Evolutionary conservation across 768 basidiomycete species (phyloP), one percentile per base, ranked within the genome.

Genomic region (Tricholoma hemisulphureum): DNA sequence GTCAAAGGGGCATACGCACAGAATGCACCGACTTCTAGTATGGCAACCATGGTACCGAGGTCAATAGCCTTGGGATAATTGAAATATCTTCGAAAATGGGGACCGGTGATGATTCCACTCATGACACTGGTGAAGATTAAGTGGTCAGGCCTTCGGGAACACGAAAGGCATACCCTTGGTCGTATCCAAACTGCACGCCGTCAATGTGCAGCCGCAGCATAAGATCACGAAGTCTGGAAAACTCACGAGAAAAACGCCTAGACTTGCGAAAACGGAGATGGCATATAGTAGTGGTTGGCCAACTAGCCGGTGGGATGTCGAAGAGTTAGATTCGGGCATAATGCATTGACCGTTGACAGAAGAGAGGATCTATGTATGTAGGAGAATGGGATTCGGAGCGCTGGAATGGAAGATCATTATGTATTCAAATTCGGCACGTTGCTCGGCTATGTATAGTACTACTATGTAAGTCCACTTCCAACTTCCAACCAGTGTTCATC

Each of bases 31-130:
- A 98, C 81, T 73, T 98, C 94, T 31, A 96, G 76, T 5, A 95
- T 88, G n/a, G 95, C 92, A 37, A 97, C 94, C 89, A 98, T 94
- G 18, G 91, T 93, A n/a, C 93, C 95, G 21, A 94, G 72, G 65
- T 89, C 83, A 51, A 89, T 73, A 0, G 88, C 78, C 14, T 81
- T 81, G 16, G 93, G 95, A 18, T 86, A 81, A 58, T 90, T 76
- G 77, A 98, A 95, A 74, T 83, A 95, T 54, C 86, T 83, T 62
- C 79, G 83, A 73, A 93, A 93, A 71, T 92, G 82, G 20, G 88
- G 88, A 0, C 89, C 89, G 24, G 88, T 97, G 71, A 98, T 95
- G 62, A 97, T 86, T 26, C 94, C 94, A 61, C 87, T 89, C 88
- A 93, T 93, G 69, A 93, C 91, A 59, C 91, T 92, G 67, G 20